A percentile compares a stretch with the other conserved stretches of the same genome.
Conservation (phyloP, 2,329 filamentous ascomycete species). For the Nemania serpens region DNA sequence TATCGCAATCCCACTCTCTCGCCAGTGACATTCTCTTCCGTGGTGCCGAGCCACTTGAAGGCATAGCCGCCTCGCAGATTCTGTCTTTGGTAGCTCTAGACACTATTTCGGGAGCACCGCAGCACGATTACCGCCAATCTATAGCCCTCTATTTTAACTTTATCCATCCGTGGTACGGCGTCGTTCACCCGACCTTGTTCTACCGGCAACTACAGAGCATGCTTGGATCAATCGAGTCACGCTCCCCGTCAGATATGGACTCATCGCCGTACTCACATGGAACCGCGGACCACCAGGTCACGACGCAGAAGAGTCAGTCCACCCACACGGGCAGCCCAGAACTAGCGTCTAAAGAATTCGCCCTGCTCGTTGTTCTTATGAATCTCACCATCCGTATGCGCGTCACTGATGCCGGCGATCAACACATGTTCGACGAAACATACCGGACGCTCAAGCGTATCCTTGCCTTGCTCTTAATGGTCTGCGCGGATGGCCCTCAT, state of each 20-base stretch:
- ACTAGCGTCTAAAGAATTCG: slow-evolving; percentile 38
- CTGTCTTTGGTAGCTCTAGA: slow-evolving; percentile 45
- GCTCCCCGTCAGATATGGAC: slow-evolving; percentile 28
- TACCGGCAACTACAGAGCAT: slow-evolving; percentile 39
- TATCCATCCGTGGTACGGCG: slow-evolving; percentile 49
- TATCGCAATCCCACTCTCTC: slow-evolving; percentile 37
- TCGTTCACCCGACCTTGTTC: slow-evolving; percentile 48
- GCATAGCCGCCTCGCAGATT: slow-evolving; percentile 46
- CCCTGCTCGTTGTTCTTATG: slow-evolving; percentile 50
- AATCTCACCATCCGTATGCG: slow-evolving; percentile 48
- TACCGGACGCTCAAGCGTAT: slow-evolving; percentile 48
- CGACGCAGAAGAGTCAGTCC: slow-evolving; percentile 21
- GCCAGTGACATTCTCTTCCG: slow-evolving; percentile 37
- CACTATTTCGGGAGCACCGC: slow-evolving; percentile 32
- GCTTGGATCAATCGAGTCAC: slow-evolving; percentile 26
- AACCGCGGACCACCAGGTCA: slow-evolving; percentile 18
- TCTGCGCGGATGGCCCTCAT: slow-evolving; percentile 38
- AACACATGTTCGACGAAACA: slow-evolving; percentile 46
- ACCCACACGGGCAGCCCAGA: slow-evolving; percentile 23
- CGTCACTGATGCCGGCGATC: slow-evolving; percentile 43
- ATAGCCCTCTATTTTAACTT: slow-evolving; percentile 47
- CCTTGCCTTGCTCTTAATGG: slow-evolving; percentile 43
- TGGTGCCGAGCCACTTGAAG: slow-evolving; percentile 39
- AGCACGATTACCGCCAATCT: slow-evolving; percentile 45
- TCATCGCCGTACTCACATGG: slow-evolving; percentile 30